Base-by-base conservation (phyloP, 495 filamentous ascomycete genomes). In the Podospora didyma region DNA sequence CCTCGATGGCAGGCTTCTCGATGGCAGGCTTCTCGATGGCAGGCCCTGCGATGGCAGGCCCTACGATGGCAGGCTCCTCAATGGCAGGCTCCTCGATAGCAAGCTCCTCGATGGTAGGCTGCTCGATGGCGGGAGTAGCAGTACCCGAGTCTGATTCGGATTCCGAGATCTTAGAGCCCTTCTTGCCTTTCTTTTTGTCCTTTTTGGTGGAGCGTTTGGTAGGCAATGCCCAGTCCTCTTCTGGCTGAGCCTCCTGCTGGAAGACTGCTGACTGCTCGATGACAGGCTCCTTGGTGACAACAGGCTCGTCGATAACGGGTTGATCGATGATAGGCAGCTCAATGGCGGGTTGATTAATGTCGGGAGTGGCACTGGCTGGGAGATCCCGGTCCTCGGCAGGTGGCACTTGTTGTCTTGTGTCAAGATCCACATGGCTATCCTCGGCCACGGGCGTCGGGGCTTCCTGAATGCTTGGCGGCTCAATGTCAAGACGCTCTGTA, bases 171-270 rank as follows among this genome's bases (percentile, higher is more conserved):
- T 54, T 54, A 23, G 51, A 45, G 19, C 52, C 42, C 42, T 54
- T 54, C 7, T 16, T 14, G 17, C 22, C 22, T 26, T 47, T 69
- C 46, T 61, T 46, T 59, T 72, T 72, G 57, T 69, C 63, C 3
- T 56, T 45, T n/a, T 62, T 67, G 62, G 64, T 64, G 20, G 22
- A 17, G 28, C 52, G 64, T 49, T 61, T 66, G 21, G 46, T 34
- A 2, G 51, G 31, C 19, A 23, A 2, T 10, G 23, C 50, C 35
- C 12, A n/a, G 17, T 0, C 26, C 3, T 42, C 24, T 5, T 46
- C 44, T 22, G 44, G 41, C 12, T 16, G 17, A 21, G 53, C 6
- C 6, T 61, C 49, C 21, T 60, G 51, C 11, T n/a, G 47, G 4
- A 12, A 10, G 24, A 21, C 17, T 49, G 12, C 17, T 31, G 26